phyloP scores from a whole-genome alignment of 805 yeast species.

The Priceomyces melissophilus region DNA sequence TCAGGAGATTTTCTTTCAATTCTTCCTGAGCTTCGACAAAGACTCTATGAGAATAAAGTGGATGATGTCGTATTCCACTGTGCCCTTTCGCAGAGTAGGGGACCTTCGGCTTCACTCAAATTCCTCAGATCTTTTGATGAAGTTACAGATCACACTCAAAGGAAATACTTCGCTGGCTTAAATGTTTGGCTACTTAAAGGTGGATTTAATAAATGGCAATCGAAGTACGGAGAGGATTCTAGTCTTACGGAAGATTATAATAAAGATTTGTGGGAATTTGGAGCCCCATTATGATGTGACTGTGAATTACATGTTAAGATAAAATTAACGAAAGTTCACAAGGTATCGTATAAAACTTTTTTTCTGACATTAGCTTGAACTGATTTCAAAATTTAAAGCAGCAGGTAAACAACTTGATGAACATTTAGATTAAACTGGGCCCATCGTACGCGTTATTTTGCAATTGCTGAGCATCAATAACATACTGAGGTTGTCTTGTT shows the following conservation, averaged over 20 bases:
- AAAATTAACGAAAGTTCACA: neutral
- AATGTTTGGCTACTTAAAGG: slow-evolving; percentile 73
- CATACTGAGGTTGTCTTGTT: neutral
- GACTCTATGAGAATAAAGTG: slow-evolving; percentile 26
- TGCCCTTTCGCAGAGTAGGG: slow-evolving; percentile 85
- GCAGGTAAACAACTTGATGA: neutral
- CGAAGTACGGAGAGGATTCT: slow-evolving; percentile 62
- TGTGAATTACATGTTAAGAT: neutral
- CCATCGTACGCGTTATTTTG: slow-evolving; percentile 14
- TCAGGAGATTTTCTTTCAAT: slow-evolving; percentile 40
- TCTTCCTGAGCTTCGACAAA: slow-evolving; percentile 35
- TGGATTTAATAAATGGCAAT: slow-evolving; percentile 86
- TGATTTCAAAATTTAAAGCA: neutral
- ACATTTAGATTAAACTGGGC: slow-evolving; percentile 18
- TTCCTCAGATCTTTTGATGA: slow-evolving; percentile 48
- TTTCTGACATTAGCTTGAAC: neutral
- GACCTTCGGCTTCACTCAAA: slow-evolving; percentile 77
- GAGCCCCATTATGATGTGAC: neutral
- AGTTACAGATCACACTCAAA: slow-evolving; percentile 18
- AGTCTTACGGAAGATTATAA: slow-evolving; percentile 53
- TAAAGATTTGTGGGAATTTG: slow-evolving; percentile 34
- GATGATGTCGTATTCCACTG: slow-evolving; percentile 82
- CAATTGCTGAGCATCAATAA: slow-evolving; percentile 4
- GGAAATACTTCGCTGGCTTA: slow-evolving; percentile 29
- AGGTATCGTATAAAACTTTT: too few relatives aligned